A percentile compares a stretch with the other conserved stretches of the same genome.
Evolutionary conservation across 1,284 basidiomycete genomes (phyloP).

Genomic region (Trametes hirsuta): DNA sequence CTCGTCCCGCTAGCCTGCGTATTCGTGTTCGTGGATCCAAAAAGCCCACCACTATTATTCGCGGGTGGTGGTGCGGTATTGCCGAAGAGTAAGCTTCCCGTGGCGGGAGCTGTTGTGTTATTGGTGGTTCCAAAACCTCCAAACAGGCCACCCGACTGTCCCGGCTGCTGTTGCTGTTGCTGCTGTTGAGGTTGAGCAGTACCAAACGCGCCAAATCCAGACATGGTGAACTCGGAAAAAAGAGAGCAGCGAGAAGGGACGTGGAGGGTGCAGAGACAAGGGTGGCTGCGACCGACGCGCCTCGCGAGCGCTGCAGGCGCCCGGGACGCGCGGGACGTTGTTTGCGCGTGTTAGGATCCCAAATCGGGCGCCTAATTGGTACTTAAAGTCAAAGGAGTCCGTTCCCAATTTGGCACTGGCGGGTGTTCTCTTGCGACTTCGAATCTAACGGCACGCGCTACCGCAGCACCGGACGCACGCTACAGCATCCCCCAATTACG

Average conservation of each 20-base stretch:
- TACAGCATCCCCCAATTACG: neutral
- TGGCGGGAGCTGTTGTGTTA: constrained; percentile 6
- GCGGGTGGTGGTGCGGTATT: constrained; percentile 13
- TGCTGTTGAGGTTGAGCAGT: constrained; percentile 16
- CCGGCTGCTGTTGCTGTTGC: constrained; percentile 15
- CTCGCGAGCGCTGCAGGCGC: neutral
- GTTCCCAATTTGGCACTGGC: too few species aligned
- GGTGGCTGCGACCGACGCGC: neutral
- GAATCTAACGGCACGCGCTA: neutral
- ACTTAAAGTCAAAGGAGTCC: neutral
- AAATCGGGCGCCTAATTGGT: neutral
- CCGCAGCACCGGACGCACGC: constrained; percentile 4
- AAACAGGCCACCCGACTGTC: constrained; percentile 15
- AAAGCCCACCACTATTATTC: constrained; percentile 11
- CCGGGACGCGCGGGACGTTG: neutral
- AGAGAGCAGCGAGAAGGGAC: neutral
- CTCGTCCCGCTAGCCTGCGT: constrained; percentile 4
- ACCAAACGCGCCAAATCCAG: constrained; percentile 21
- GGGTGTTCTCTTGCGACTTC: too few species aligned
- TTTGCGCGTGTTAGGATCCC: constrained; percentile 3
- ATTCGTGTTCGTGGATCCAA: constrained; percentile 15
- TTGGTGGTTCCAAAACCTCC: constrained; percentile 15
- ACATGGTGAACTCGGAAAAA: constrained; percentile 3
- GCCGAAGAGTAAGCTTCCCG: constrained; percentile 22
- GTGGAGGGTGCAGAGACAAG: neutral